phyloP scores from a whole-genome alignment of 495 filamentous ascomycete genomes.

The Penicillium paradoxum region DNA sequence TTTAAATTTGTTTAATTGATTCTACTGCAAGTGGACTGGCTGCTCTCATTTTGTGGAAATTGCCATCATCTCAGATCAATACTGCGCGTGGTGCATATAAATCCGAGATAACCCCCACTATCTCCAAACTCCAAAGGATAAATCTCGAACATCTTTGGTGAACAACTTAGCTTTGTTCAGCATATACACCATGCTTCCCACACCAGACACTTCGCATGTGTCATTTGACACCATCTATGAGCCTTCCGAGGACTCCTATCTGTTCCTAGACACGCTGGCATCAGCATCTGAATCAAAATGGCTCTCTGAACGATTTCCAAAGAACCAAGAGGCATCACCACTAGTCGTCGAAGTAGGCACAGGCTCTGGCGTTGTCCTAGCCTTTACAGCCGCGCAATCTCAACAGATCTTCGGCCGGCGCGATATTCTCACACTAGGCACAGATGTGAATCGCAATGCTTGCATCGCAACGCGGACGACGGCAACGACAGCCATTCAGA shows the following conservation, averaged over 20 bases:
- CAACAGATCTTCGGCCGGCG: constrained; percentile 63
- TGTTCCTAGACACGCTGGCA: constrained; percentile 92
- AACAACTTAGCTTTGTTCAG: not conserved
- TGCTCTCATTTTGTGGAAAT: not conserved
- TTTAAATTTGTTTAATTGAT: not conserved
- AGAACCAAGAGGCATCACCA: constrained; percentile 32
- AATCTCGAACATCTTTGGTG: not conserved
- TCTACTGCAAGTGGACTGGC: not conserved
- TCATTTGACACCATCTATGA: constrained; percentile 83
- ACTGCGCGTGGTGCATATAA: not conserved
- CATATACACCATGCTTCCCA: constrained; percentile 67
- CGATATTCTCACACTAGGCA: constrained; percentile 65
- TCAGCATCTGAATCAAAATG: constrained; percentile 64
- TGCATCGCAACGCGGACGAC: constrained; percentile 66
- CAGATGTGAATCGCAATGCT: constrained; percentile 79
- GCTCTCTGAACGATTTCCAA: constrained; percentile 53
- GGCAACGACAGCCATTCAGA: constrained; percentile 47
- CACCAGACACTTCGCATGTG: constrained; percentile 86
- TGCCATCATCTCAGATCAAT: not conserved
- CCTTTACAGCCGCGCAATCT: constrained; percentile 76
- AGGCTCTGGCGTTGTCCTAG: constrained; percentile 86
- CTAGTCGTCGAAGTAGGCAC: constrained; percentile 82
- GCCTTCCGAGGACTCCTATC: constrained; percentile 89
- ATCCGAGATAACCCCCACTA: constrained; percentile 1
- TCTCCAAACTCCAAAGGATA: not conserved